Conservation (phyloP, 441 rosid species). For the Codiaeum variegatum region DNA sequence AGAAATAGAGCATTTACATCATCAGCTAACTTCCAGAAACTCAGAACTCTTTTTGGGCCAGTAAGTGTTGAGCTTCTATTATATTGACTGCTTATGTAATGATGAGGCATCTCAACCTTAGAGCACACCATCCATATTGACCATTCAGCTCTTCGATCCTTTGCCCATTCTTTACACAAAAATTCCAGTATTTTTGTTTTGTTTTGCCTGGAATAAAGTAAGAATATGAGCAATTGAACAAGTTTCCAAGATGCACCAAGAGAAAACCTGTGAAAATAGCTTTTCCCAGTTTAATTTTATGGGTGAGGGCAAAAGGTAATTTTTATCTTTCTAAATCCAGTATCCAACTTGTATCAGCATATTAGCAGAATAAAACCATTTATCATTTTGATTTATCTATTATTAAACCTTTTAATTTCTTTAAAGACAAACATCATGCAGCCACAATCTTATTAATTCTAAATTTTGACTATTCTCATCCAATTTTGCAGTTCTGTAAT, state of each 20-base stretch:
- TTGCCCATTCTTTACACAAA: constrained; percentile 66
- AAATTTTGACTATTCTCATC: background rate
- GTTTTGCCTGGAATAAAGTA: constrained; percentile 49
- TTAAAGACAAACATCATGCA: background rate
- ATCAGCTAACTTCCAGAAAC: constrained; percentile 57
- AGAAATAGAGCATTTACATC: constrained; percentile 43
- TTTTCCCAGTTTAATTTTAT: too few species aligned
- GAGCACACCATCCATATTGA: constrained; percentile 96
- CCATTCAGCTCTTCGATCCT: constrained; percentile 90
- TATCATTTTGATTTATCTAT: background rate
- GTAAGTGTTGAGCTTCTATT: too few species aligned
- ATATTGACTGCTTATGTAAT: constrained; percentile 70
- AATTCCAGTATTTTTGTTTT: constrained; percentile 54
- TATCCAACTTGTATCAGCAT: too few species aligned
- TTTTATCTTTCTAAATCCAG: too few species aligned
- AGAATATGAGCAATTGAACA: background rate
- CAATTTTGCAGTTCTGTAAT: background rate
- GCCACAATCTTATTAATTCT: background rate
- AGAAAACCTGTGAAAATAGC: background rate
- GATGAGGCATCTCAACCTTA: constrained; percentile 90
- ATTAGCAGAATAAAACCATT: background rate
- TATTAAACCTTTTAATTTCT: background rate
- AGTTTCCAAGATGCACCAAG: background rate
- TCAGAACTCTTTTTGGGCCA: constrained; percentile 55
- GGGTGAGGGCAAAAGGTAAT: too few species aligned